Conservation (phyloP, 2,329 filamentous ascomycete species). For the Trichoderma afroharzianum region DNA sequence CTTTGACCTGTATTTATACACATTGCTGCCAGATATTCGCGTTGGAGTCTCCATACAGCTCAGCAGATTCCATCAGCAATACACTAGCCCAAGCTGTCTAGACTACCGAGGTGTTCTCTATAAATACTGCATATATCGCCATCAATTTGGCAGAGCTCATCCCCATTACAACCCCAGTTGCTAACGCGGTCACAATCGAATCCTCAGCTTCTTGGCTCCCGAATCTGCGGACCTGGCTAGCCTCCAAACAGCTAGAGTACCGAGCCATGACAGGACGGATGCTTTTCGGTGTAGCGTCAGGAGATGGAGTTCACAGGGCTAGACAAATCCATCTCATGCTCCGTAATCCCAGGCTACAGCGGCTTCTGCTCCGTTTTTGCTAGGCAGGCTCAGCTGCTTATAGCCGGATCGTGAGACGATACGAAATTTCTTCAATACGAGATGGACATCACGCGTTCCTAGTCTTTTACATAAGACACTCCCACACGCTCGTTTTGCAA, state of each 20-base stretch:
- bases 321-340: background rate
- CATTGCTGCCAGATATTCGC: background rate
- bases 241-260: constrained; percentile 4
- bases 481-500: background rate
- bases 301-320: background rate
- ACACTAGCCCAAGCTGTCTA: background rate
- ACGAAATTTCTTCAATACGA: background rate
- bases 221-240: constrained; percentile 1
- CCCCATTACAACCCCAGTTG: background rate
- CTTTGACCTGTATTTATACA: background rate
- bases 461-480: background rate
- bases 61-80: background rate
- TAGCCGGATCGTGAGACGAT: background rate
- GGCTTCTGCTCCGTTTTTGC: background rate
- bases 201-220: background rate
- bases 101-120: background rate
- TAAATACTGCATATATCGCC: background rate
- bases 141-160: background rate
- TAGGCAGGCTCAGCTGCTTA: background rate
- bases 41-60: background rate
- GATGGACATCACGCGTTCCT: background rate
- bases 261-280: background rate
- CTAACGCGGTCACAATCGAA: background rate
- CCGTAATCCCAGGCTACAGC: background rate
- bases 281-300: background rate